Base-by-base conservation (phyloP, 2,329 filamentous ascomycete genomes). In the Trichothecium sympodiale region DNA sequence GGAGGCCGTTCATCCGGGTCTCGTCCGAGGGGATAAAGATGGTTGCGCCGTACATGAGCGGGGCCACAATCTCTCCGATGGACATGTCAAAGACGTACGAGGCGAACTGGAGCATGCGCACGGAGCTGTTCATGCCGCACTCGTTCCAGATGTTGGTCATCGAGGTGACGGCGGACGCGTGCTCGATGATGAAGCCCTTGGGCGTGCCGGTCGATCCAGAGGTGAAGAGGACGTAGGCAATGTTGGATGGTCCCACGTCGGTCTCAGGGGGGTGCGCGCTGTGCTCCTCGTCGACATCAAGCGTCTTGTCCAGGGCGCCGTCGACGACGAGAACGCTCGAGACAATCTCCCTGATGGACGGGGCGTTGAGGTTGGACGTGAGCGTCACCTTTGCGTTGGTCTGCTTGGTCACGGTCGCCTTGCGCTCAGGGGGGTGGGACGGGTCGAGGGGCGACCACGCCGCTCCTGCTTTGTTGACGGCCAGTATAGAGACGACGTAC, bases 51-150 rank as follows among this genome's bases (percentile, higher is more conserved):
- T 37, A 32, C 8, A 43, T 28, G 4, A 51, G 42, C 0, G 46
- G 37, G 1, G 40, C 46, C 16, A 48, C 18, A 7, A 50, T 46
- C 17, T 50, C 46, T 2, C 38, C 37, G 10, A 73, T 49, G 29
- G 59, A 62, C 1, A 61, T 60, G 38, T 74, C 68, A 31, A 71
- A 73, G 1, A 61, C 64, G 42, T 65, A 69, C 4, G 60, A 61
- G 4, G 65, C 64, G 37, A 68, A 69, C 37, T 71, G 66, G 32
- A 75, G 39, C 5, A 74, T 33, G 8, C 18, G 16, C 1, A 33
- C 31, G 10, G 16, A 13, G n/a, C 15, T 14, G 31, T 12, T 23
- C 8, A 33, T 16, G 5, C 31, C 15, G n/a, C 16, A 18, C n/a
- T 18, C 9, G 15, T 33, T 23, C 9, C 31, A 14, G 18, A 33